Base-by-base conservation (phyloP, 768 basidiomycete species). In the Lactarius hatsudake region DNA sequence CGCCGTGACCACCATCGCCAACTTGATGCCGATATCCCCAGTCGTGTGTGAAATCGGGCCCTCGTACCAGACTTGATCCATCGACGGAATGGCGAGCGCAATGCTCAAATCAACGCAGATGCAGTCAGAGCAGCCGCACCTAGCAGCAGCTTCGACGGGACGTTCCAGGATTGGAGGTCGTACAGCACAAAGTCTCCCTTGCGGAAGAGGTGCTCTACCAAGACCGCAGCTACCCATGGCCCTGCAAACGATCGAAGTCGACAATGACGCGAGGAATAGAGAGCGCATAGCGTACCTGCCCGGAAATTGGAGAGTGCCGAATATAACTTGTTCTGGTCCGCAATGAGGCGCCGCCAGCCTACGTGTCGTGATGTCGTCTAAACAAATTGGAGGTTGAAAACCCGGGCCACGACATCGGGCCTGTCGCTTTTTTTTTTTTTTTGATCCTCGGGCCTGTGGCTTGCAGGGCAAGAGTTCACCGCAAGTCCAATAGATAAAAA, bases 21-120 rank as follows among this genome's bases (percentile, higher is more conserved):
- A 75, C 66, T 89, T 80, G 43, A 93, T 83, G 3, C 88, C 91
- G 61, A 93, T 85, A 74, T 93, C 91, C 3, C 91, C 91, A 13
- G 87, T 80, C 9, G 72, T 77, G 42, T 73, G 71, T 3, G 20
- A n/a, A 65, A 92, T 86, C 0, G 89, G 89, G 0, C 91, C 91
- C 3, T 78, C 75, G 72, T 84, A 92, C 85, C 86, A 91, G 17
- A 79, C 83, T 72, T 93, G 89, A 65, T 83, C 78, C 85, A 93
- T 93, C 59, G 80, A 85, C 8, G 88, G 86, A 6, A 91, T 77
- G 28, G 88, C 76, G 26, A 90, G 78, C 9, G 77, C 84, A 62
- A 86, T 86, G 2, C 85, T 79, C 15, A 83, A 78, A n/a, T n/a
- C n/a, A n/a, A n/a, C n/a, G 36, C 4, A 28, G 28, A 28, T 28